These are phyloP conservation scores for Trapa incisa DNA, from an alignment of 345 rosid species.

Conservation along the genomic window DNA sequence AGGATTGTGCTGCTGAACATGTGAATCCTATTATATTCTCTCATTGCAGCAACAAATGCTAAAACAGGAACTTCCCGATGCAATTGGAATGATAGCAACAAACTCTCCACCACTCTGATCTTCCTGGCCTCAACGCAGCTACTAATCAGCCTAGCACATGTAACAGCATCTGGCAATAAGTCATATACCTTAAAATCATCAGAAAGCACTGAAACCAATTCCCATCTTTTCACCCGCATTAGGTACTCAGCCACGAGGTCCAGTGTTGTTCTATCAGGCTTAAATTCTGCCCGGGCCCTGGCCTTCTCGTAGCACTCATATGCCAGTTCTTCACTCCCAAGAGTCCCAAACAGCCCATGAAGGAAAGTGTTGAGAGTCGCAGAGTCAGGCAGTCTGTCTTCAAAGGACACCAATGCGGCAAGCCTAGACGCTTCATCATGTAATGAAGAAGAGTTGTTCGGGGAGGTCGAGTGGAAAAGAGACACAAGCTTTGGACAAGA, in stretches of 20 bases:
- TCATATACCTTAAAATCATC: slow-evolving; percentile 36
- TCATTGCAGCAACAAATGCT: slow-evolving; percentile 58
- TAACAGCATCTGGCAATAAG: slow-evolving; percentile 45
- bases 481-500: slow-evolving; percentile 13
- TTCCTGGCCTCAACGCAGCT: slow-evolving; percentile 45
- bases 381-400: slow-evolving; percentile 13
- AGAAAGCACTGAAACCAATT: slow-evolving; percentile 30
- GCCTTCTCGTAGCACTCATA: slow-evolving; percentile 50
- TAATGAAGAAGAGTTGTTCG: slow-evolving; percentile 34
- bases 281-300: slow-evolving; percentile 35
- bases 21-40: slow-evolving; percentile 64
- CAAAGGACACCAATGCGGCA: slow-evolving; percentile 6
- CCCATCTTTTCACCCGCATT: slow-evolving; percentile 50
- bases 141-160: slow-evolving; percentile 45
- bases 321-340: slow-evolving; percentile 26
- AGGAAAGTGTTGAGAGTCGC: slow-evolving; percentile 31
- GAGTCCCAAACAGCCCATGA: slow-evolving; percentile 31
- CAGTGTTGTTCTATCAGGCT: slow-evolving; percentile 30
- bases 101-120: slow-evolving; percentile 31
- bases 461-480: slow-evolving; percentile 16
- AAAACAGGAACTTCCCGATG: slow-evolving; percentile 25
- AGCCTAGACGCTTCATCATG: slow-evolving; percentile 33
- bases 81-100: slow-evolving; percentile 38
- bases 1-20: slow-evolving; percentile 57
- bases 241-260: slow-evolving; percentile 49